A percentile compares a stretch with the other conserved stretches of the same genome.
These are phyloP conservation scores for Paraphoma chrysanthemicola DNA, from an alignment of 2,329 filamentous ascomycete species.

Conservation along the genomic window DNA sequence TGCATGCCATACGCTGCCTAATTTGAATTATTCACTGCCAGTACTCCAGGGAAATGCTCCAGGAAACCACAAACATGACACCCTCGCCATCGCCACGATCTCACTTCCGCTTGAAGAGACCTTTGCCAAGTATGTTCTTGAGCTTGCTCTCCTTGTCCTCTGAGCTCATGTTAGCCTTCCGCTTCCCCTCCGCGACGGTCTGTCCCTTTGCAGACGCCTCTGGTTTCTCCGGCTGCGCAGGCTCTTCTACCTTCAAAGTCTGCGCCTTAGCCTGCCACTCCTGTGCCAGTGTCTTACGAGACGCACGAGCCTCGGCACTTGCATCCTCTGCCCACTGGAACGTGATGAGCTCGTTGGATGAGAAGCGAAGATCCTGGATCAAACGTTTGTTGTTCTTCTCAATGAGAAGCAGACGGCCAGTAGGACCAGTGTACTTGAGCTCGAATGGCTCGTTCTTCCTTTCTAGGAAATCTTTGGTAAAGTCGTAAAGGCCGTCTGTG, in stretches of 20 bases:
- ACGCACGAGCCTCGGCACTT: conserved; percentile 61
- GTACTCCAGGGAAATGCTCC: neutral
- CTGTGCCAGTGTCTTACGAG: conserved; percentile 64
- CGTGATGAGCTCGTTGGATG: conserved; percentile 75
- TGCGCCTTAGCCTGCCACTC: conserved; percentile 67
- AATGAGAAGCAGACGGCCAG: conserved; percentile 54
- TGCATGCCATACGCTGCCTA: too few relatives aligned
- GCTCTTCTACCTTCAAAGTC: conserved; percentile 70
- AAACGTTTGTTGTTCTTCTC: conserved; percentile 61
- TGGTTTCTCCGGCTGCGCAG: conserved; percentile 20
- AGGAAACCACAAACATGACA: neutral
- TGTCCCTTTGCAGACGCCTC: conserved; percentile 12
- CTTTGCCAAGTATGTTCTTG: conserved; percentile 47
- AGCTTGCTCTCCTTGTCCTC: conserved; percentile 51
- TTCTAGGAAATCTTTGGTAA: conserved; percentile 75
- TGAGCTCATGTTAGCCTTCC: conserved; percentile 35
- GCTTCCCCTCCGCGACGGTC: conserved; percentile 40
- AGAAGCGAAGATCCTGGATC: conserved; percentile 76
- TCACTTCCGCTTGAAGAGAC: conserved; percentile 37
- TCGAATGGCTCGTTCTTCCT: conserved; percentile 71
- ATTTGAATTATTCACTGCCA: neutral
- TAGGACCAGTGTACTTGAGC: conserved; percentile 69
- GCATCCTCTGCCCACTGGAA: conserved; percentile 75
- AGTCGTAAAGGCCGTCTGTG: conserved; percentile 74
- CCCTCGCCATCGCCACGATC: neutral